These are phyloP conservation scores for Elongisporangium prolatum DNA, from an alignment of 352 stramenopile genomes.

Conservation along the genomic window DNA sequence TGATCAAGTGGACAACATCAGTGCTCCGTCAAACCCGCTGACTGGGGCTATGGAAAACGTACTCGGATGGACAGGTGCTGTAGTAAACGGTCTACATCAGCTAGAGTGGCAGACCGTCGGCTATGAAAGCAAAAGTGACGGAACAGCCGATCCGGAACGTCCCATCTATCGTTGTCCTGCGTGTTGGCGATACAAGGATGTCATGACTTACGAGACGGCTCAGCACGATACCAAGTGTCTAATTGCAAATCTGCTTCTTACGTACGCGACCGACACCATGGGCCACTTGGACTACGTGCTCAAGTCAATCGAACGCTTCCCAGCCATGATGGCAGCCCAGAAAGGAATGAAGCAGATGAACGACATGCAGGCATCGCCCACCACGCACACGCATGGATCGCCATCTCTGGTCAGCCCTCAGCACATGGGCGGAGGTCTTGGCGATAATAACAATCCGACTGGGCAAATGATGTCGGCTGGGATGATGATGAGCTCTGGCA, in stretches of 20 bases:
- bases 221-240: slow-evolving; percentile 82
- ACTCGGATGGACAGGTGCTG: slow-evolving; percentile 60
- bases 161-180: slow-evolving; percentile 80
- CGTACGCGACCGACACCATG: slow-evolving; percentile 78
- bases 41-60: slow-evolving; percentile 73
- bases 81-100: slow-evolving; percentile 74
- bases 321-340: slow-evolving; percentile 43
- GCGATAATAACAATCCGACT: slow-evolving; percentile 19
- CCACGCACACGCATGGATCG: slow-evolving; percentile 11
- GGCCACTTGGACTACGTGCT: slow-evolving; percentile 71
- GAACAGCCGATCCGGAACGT: slow-evolving; percentile 58
- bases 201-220: slow-evolving; percentile 80
- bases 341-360: slow-evolving; percentile 45
- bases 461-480: slow-evolving; percentile 49
- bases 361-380: slow-evolving; percentile 24
- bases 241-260: slow-evolving; percentile 78
- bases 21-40: slow-evolving; percentile 30
- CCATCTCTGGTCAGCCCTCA: slow-evolving; percentile 46
- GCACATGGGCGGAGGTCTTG: slow-evolving; percentile 17
- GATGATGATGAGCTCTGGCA: slow-evolving; percentile 74
- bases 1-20: slow-evolving; percentile 15
- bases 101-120: slow-evolving; percentile 79
- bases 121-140: slow-evolving; percentile 74
- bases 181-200: slow-evolving; percentile 82
- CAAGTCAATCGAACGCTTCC: slow-evolving; percentile 72